Conservation (phyloP, 164 flowering plant genomes). For the Macadamia integrifolia region DNA sequence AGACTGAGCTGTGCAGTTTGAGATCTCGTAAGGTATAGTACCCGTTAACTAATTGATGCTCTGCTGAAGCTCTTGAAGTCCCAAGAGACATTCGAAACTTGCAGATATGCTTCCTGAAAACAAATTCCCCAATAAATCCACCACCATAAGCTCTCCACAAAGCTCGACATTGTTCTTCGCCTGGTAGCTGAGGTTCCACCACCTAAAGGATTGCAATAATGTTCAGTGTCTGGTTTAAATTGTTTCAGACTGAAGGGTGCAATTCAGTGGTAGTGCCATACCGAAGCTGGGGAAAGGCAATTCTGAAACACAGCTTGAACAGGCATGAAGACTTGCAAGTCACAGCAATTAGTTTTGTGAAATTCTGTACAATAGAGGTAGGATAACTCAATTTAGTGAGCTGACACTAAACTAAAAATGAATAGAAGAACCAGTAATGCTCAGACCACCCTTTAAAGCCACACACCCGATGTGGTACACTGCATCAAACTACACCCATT, state of each 20-base stretch:
- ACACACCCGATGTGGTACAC: neutral
- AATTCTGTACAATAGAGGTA: neutral
- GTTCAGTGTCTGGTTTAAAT: conserved; percentile 12
- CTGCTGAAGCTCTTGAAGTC: conserved; percentile 69
- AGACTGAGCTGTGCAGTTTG: conserved; percentile 53
- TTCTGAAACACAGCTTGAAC: conserved; percentile 18
- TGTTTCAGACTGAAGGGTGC: conserved; percentile 1
- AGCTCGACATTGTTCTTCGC: conserved; percentile 12
- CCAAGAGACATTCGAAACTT: conserved; percentile 49
- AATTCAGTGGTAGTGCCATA: conserved; percentile 5
- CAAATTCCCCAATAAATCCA: conserved; percentile 74
- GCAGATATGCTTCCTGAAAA: conserved; percentile 71
- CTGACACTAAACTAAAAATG: too few species aligned
- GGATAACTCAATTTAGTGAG: too few species aligned
- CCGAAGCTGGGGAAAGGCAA: conserved; percentile 9
- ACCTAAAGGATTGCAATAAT: conserved; percentile 3
- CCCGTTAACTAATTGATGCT: conserved; percentile 79
- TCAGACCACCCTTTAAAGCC: neutral
- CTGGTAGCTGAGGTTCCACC: conserved; percentile 8
- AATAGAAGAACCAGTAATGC: too few species aligned
- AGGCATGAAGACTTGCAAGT: conserved; percentile 20
- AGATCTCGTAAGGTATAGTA: conserved; percentile 51
- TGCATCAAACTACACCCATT: neutral
- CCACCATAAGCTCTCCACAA: conserved; percentile 49
- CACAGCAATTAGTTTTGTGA: conserved; percentile 2